Percentiles rank a stretch among this genome's conserved stretches.
These are phyloP conservation scores for Fusarium armeniacum DNA, from an alignment of 2,329 filamentous ascomycete species.

Conservation along the genomic window DNA sequence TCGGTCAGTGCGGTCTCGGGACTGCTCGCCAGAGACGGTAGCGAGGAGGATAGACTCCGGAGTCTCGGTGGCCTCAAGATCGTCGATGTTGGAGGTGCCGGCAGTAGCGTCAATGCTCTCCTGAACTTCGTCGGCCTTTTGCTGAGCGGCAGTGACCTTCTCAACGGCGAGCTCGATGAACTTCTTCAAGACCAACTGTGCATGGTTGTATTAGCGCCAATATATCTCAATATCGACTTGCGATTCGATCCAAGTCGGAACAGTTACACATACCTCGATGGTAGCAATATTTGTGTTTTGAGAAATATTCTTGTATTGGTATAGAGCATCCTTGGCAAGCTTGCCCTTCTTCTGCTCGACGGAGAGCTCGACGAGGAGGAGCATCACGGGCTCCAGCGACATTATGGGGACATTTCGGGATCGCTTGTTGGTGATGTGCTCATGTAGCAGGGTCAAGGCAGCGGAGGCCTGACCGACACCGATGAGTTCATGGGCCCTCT, in stretches of 20 bases:
- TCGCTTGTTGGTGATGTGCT: slow-evolving; percentile 98
- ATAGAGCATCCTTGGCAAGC: slow-evolving; percentile 97
- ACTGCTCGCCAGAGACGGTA: slow-evolving; percentile 98
- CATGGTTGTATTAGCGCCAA: slow-evolving; percentile 39
- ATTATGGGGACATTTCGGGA: slow-evolving; percentile 97
- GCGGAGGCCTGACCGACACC: slow-evolving; percentile 94
- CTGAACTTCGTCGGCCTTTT: slow-evolving; percentile 96
- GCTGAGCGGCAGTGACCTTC: slow-evolving; percentile 95
- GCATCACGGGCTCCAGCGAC: slow-evolving; percentile 97
- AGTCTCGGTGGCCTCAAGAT: slow-evolving; percentile 96
- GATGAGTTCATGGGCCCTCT: slow-evolving; percentile 98
- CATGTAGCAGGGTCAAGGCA: slow-evolving; percentile 94
- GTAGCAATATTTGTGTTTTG: slow-evolving; percentile 99
- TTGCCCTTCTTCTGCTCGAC: slow-evolving; percentile 99
- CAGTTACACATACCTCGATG: slow-evolving; percentile 78
- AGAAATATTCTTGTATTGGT: slow-evolving; percentile 99
- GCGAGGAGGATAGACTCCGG: slow-evolving; percentile 98
- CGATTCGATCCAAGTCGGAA: slow-evolving; percentile 6
- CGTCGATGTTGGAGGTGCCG: slow-evolving; percentile 81
- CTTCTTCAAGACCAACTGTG: slow-evolving; percentile 89
- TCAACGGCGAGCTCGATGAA: slow-evolving; percentile 98
- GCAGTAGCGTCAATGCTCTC: slow-evolving; percentile 81
- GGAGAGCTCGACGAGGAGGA: slow-evolving; percentile 95
- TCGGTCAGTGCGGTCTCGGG: slow-evolving; percentile 94
- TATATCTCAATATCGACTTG: slow-evolving; percentile 21